A percentile compares a stretch with the other conserved stretches of the same genome.
These are phyloP conservation scores for Citrus hindsii DNA, from an alignment of 345 rosid genomes.

Conservation along the genomic window DNA sequence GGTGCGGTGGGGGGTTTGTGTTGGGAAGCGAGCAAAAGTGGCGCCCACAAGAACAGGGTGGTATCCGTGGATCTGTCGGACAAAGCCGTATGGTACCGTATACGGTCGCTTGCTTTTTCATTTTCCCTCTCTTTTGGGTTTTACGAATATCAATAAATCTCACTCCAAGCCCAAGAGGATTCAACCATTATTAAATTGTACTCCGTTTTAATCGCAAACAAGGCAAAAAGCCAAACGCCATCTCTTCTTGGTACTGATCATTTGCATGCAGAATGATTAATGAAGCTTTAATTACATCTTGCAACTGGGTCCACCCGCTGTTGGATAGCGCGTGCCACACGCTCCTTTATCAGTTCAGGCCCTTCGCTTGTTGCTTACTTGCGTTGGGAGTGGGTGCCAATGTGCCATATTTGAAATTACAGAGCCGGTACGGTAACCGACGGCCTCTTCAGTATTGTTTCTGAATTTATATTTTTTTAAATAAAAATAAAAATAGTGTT, in stretches of 20 bases:
- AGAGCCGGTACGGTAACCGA: not conserved
- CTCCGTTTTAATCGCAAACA: not conserved
- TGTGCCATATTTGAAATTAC: not conserved
- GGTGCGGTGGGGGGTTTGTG: not conserved
- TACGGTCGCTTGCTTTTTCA: constrained; percentile 34
- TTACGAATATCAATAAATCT: not conserved
- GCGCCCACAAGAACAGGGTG: constrained; percentile 23
- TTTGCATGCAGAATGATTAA: not conserved
- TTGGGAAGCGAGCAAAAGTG: constrained; percentile 9
- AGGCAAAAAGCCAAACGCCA: not conserved
- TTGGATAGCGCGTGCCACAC: not conserved
- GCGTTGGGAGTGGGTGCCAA: not conserved
- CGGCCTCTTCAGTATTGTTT: no score
- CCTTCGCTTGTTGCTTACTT: no score
- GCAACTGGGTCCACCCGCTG: not conserved
- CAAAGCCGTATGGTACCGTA: constrained; percentile 67
- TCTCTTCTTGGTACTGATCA: not conserved
- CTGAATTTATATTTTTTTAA: no score
- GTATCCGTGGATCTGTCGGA: constrained; percentile 36
- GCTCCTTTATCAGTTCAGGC: not conserved
- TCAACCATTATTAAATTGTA: not conserved
- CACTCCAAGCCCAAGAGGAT: not conserved
- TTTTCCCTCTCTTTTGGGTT: not conserved
- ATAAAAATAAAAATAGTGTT: no score
- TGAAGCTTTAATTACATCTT: no score